Conservation (phyloP, 345 rosid species). For the Brassica rapa region DNA sequence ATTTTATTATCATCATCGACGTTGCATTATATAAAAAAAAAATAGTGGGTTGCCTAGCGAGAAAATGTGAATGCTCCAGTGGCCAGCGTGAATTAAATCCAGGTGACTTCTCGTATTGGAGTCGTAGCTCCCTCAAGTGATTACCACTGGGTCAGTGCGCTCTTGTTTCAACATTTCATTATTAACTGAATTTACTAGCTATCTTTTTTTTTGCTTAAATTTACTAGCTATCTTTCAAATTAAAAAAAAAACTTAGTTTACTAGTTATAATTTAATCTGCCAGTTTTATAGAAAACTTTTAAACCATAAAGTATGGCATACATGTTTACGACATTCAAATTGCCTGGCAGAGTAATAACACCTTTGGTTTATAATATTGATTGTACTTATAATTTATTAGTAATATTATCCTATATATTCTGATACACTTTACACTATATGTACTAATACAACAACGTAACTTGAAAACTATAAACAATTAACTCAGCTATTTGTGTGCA, state of each 20-base stretch:
- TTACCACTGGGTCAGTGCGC: no score
- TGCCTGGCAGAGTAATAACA: not conserved
- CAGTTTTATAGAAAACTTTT: not conserved
- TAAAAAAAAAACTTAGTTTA: not conserved
- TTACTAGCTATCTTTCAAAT: no score
- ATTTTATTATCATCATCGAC: not conserved
- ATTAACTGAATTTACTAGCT: not conserved
- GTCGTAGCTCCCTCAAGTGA: no score
- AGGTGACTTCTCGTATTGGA: no score
- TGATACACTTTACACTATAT: not conserved
- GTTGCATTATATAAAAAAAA: not conserved
- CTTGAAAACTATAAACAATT: not conserved
- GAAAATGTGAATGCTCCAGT: no score
- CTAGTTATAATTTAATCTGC: not conserved
- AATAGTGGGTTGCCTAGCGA: no score
- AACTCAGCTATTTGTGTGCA: not conserved
- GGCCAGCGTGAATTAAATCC: no score
- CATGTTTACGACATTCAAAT: constrained; percentile 14
- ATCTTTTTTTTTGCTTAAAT: not conserved
- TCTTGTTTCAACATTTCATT: not conserved
- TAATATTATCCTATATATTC: not conserved
- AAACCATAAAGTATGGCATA: not conserved
- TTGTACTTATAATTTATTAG: not conserved
- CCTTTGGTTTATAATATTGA: not conserved
- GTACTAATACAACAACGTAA: not conserved